A percentile compares a stretch with the other conserved stretches of the same genome.
Conservation (phyloP, 805 yeast species). For the Grigorovia humatica region DNA sequence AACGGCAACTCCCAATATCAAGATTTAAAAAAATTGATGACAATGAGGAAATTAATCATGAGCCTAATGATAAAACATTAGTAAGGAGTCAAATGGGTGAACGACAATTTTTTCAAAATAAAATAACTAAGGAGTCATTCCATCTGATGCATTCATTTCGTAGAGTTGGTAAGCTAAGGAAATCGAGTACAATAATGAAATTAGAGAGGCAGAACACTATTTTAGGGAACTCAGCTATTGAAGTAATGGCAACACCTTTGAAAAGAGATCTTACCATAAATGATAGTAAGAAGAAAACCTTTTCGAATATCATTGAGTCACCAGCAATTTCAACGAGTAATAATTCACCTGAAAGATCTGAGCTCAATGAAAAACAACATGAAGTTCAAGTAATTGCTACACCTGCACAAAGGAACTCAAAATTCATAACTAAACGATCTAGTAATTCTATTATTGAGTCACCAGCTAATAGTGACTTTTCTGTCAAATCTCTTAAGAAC, state of each 20-base stretch:
- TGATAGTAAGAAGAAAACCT: conserved; percentile 1
- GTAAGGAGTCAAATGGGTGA: neutral
- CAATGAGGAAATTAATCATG: neutral
- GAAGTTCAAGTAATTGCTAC: neutral
- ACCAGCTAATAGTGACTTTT: neutral
- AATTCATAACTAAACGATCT: neutral
- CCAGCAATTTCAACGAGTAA: conserved; percentile 9
- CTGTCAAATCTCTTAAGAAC: neutral
- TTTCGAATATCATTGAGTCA: conserved; percentile 20
- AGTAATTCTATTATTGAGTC: neutral
- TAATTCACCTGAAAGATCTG: neutral
- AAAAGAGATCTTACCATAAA: conserved; percentile 7
- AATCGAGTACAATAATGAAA: conserved; percentile 1
- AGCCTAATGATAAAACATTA: no score
- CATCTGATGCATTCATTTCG: conserved; percentile 14
- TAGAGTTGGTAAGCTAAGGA: conserved; percentile 22
- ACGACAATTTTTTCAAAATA: neutral
- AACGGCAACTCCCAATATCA: conserved; percentile 21
- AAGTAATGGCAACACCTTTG: conserved; percentile 27
- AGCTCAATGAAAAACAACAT: neutral
- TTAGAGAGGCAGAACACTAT: conserved; percentile 1
- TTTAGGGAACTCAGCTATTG: conserved; percentile 4
- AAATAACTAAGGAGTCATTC: neutral
- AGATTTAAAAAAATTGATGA: conserved; percentile 10
- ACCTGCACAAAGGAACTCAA: neutral